Percentiles rank a stretch among this genome's conserved stretches.
These are phyloP conservation scores for Bonnemaisonia californica DNA, from an alignment of 31 red algal genomes.

Conservation along the genomic window DNA sequence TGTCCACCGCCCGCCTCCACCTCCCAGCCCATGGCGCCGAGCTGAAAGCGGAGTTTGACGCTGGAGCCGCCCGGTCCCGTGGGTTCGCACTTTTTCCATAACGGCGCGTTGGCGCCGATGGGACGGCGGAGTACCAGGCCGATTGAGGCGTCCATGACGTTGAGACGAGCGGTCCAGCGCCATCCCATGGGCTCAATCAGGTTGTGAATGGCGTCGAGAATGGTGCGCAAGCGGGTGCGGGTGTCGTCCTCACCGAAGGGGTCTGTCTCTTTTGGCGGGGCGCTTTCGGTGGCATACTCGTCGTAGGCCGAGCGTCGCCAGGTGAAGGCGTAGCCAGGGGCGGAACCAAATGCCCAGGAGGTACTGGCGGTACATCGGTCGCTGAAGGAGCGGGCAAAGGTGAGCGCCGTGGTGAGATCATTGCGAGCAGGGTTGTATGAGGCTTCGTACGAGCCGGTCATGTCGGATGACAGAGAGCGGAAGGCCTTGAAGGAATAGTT, in stretches of 20 bases:
- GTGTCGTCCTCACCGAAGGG: constrained; percentile 19
- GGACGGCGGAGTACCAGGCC: constrained; percentile 46
- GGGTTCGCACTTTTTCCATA: constrained; percentile 58
- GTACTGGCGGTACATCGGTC: constrained; percentile 69
- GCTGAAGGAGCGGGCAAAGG: constrained; percentile 42
- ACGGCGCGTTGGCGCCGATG: constrained; percentile 60
- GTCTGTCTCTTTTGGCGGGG: not conserved
- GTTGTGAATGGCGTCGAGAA: constrained; percentile 30
- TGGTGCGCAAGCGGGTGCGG: not conserved
- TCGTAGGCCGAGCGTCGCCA: constrained; percentile 60
- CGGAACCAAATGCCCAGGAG: constrained; percentile 62
- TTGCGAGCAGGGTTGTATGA: constrained; percentile 22
- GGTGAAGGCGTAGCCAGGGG: constrained; percentile 55
- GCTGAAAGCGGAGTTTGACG: constrained; percentile 46
- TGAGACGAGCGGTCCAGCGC: constrained; percentile 48
- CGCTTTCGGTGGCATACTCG: constrained; percentile 40
- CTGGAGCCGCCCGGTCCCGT: constrained; percentile 53
- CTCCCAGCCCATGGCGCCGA: constrained; percentile 77
- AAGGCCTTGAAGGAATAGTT: constrained; percentile 49
- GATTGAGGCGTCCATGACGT: constrained; percentile 47
- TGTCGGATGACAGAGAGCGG: constrained; percentile 54
- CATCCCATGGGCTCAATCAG: constrained; percentile 61
- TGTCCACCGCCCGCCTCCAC: constrained; percentile 72
- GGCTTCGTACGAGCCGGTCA: constrained; percentile 62
- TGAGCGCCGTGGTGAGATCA: constrained; percentile 59